phyloP scores from a whole-genome alignment of 148 eudicot genomes.

The Talinum fruticosum region DNA sequence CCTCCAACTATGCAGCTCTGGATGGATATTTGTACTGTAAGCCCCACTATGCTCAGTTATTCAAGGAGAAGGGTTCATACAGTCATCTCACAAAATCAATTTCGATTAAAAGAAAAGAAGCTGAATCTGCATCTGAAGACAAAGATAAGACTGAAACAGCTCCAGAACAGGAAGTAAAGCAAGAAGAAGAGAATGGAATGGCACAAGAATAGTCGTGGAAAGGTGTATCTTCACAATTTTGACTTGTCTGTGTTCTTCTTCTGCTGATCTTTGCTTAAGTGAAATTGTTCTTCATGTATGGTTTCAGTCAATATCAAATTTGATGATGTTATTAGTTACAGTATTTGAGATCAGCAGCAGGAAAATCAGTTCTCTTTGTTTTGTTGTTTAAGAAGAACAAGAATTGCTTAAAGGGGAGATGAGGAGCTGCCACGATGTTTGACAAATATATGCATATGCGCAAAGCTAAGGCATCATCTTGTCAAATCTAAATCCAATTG shows the following conservation, averaged over 20 bases:
- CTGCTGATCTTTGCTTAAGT: neutral
- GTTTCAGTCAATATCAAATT: too few species aligned
- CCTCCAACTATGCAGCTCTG: constrained; percentile 84
- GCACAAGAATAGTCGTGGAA: neutral
- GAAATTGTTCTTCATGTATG: neutral
- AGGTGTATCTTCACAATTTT: neutral
- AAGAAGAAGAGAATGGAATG: constrained; percentile 11
- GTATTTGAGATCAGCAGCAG: neutral
- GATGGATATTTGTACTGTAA: constrained; percentile 84
- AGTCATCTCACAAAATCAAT: constrained; percentile 49
- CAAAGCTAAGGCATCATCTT: too few species aligned
- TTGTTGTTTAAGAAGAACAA: neutral
- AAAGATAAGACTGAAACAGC: constrained; percentile 14
- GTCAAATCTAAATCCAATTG: neutral
- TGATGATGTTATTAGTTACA: neutral
- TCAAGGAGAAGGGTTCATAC: constrained; percentile 83
- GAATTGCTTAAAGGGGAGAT: neutral
- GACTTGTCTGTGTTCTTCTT: too few species aligned
- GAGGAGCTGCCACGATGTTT: neutral
- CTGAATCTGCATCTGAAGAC: neutral
- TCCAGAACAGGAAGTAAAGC: neutral
- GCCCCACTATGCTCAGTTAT: constrained; percentile 79
- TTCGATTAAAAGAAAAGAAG: constrained; percentile 36
- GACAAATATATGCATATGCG: too few species aligned
- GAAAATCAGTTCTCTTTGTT: neutral